These are phyloP conservation scores for Raphanus hybrid DNA, from an alignment of 441 rosid species.

Conservation along the genomic window DNA sequence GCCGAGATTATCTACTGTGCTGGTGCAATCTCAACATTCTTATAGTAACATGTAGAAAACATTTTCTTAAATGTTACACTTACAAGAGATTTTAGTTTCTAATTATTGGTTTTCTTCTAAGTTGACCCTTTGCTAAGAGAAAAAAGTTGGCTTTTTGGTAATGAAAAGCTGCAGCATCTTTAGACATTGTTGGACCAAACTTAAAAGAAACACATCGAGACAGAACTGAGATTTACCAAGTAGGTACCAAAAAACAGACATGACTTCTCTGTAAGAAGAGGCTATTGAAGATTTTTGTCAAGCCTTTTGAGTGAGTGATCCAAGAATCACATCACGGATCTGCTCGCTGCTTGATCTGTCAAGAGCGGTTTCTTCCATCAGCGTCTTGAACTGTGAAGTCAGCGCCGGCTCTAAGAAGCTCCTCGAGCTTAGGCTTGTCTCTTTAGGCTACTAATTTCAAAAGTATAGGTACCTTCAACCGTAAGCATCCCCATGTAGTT, in stretches of 20 bases:
- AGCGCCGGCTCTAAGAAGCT: conserved; percentile 82
- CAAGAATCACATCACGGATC: conserved; percentile 59
- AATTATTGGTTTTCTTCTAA: too few relatives aligned
- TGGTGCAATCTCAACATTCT: too few relatives aligned
- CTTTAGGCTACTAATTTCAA: conserved; percentile 77
- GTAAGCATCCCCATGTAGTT: conserved; percentile 97
- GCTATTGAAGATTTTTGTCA: conserved; percentile 36
- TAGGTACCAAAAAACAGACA: conserved; percentile 15
- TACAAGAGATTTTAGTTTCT: too few relatives aligned
- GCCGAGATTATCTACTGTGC: too few relatives aligned
- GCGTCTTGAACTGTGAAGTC: conserved; percentile 56
- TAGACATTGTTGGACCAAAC: background rate
- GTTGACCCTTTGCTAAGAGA: too few relatives aligned
- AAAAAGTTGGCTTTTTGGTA: too few relatives aligned
- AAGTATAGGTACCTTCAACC: conserved; percentile 79
- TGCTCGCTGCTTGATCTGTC: too few relatives aligned
- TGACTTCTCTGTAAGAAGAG: conserved; percentile 4
- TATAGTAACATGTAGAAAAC: too few relatives aligned
- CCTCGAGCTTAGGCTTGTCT: conserved; percentile 83
- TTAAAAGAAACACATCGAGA: conserved; percentile 13
- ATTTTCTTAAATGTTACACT: too few relatives aligned
- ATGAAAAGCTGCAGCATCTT: too few relatives aligned
- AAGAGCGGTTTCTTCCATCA: too few relatives aligned
- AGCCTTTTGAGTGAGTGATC: conserved; percentile 61
- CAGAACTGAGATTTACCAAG: conserved; percentile 4